A percentile compares a stretch with the other conserved stretches of the same genome.
These are phyloP conservation scores for Excoecaria agallocha DNA, from an alignment of 345 rosid species.

Conservation along the genomic window DNA sequence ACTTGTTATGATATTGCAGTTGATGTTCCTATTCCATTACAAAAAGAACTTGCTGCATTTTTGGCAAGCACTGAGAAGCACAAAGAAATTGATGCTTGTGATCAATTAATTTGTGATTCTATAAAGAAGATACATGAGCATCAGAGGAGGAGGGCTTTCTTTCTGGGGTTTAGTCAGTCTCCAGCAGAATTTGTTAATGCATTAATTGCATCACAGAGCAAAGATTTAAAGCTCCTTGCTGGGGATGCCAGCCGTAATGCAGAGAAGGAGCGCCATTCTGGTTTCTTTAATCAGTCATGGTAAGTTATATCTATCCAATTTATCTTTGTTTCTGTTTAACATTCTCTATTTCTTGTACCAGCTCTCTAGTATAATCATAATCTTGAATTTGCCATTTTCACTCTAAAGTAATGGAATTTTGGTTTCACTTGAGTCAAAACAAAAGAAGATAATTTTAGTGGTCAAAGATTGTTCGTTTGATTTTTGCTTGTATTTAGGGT, in stretches of 20 bases:
- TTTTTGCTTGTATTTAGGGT: slow-evolving; percentile 30
- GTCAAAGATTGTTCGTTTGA: neutral
- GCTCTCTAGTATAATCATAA: neutral
- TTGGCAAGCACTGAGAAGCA: slow-evolving; percentile 41
- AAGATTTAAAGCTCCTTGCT: slow-evolving; percentile 52
- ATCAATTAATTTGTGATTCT: slow-evolving; percentile 39
- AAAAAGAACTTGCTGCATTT: slow-evolving; percentile 43
- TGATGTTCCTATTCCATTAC: slow-evolving; percentile 51
- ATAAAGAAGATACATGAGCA: slow-evolving; percentile 52
- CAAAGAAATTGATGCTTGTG: slow-evolving; percentile 50
- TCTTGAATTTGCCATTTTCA: neutral
- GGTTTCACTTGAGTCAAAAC: neutral
- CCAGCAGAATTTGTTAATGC: slow-evolving; percentile 53
- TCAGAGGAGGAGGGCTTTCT: slow-evolving; percentile 52
- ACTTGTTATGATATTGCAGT: slow-evolving; percentile 54
- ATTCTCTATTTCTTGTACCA: neutral
- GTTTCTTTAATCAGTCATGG: slow-evolving; percentile 58
- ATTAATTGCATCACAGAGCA: slow-evolving; percentile 52
- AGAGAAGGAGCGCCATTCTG: slow-evolving; percentile 41
- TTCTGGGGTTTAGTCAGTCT: slow-evolving; percentile 58
- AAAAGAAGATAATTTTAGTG: neutral
- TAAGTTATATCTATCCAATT: slow-evolving; percentile 6
- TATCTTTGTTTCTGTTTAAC: neutral
- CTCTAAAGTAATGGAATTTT: neutral
- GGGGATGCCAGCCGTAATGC: slow-evolving; percentile 42